These are phyloP conservation scores for Yamadazyma epiphylla DNA, from an alignment of 1,139 yeast genomes.

Conservation along the genomic window DNA sequence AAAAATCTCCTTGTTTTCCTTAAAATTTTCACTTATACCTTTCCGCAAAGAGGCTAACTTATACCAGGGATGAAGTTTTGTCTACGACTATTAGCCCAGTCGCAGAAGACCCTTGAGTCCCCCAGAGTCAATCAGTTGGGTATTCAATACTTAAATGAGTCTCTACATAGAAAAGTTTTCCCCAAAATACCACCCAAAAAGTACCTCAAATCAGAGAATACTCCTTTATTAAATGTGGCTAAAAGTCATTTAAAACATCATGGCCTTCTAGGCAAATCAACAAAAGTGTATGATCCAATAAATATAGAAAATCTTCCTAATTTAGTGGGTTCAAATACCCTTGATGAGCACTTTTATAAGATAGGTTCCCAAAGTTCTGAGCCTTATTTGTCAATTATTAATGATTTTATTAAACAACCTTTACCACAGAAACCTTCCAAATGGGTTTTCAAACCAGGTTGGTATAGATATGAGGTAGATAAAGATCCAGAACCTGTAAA, in stretches of 20 bases:
- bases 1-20: no score
- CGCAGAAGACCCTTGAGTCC: no score
- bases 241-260: conserved; percentile 58
- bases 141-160: conserved; percentile 62
- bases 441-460: conserved; percentile 69
- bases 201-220: conserved; percentile 23
- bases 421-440: conserved; percentile 47
- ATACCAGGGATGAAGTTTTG: background rate
- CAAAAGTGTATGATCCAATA: conserved; percentile 63
- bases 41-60: no score
- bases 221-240: conserved; percentile 52
- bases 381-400: conserved; percentile 55
- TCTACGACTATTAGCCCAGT: background rate
- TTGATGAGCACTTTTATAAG: conserved; percentile 83
- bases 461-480: conserved; percentile 70
- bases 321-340: conserved; percentile 54
- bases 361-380: conserved; percentile 60
- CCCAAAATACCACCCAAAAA: conserved; percentile 31
- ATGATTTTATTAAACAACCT: conserved; percentile 25
- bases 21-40: no score
- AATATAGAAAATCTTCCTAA: conserved; percentile 58
- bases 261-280: conserved; percentile 73
- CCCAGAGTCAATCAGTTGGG: conserved; percentile 64
- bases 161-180: conserved; percentile 59
- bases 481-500: conserved; percentile 54